Evolutionary conservation across 768 basidiomycete species (phyloP).

Genomic region (Mycena vulgaris): DNA sequence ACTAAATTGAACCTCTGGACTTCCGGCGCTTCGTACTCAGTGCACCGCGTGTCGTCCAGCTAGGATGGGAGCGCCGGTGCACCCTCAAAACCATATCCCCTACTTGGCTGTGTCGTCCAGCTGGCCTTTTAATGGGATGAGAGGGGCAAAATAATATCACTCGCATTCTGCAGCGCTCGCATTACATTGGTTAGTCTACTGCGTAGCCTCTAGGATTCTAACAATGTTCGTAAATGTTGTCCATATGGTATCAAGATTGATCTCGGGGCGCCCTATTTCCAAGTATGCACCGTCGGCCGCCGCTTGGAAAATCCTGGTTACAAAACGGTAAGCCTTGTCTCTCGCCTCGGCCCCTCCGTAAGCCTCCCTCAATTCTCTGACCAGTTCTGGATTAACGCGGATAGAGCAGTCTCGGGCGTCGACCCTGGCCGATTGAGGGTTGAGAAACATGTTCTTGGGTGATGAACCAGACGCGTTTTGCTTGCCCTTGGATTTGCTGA

Average conservation of each 20-base stretch:
- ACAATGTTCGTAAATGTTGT: neutral
- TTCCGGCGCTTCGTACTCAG: too few species aligned
- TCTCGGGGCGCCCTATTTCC: neutral
- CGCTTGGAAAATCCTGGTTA: neutral
- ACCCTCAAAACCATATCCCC: too few species aligned
- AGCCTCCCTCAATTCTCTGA: neutral
- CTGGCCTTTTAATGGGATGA: too few species aligned
- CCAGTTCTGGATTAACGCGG: neutral
- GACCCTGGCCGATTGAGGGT: neutral
- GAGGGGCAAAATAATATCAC: too few species aligned
- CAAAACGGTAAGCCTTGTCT: conserved; percentile 20
- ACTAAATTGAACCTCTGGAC: too few species aligned
- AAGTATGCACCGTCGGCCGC: neutral
- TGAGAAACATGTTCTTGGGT: conserved; percentile 15
- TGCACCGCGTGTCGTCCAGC: too few species aligned
- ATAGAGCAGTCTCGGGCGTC: neutral
- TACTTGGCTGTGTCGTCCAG: too few species aligned
- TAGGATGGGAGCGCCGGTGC: too few species aligned
- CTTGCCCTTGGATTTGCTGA: neutral
- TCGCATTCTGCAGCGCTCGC: too few species aligned
- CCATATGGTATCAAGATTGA: neutral
- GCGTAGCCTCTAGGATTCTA: too few species aligned
- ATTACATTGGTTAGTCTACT: too few species aligned
- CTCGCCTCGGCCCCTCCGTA: neutral
- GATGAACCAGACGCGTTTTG: neutral